These are phyloP conservation scores for Zygotorulaspora sp. DNA, from an alignment of 805 yeast genomes.

Conservation along the genomic window DNA sequence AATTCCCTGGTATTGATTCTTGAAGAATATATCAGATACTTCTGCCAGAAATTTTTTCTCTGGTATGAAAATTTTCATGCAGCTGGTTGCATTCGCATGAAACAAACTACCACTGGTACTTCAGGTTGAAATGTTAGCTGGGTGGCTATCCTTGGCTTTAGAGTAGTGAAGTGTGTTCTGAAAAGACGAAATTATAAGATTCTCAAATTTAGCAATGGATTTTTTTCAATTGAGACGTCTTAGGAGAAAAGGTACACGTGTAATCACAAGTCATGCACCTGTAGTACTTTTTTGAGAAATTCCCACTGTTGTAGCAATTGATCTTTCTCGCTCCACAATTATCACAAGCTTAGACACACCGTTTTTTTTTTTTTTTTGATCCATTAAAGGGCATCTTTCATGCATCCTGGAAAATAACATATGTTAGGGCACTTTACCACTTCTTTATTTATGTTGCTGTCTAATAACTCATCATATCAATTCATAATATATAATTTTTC, in stretches of 20 bases:
- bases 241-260: constrained; percentile 1
- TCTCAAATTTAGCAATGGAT: background rate
- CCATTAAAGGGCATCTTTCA: too few species aligned
- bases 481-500: too few species aligned
- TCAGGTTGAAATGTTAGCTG: background rate
- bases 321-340: constrained; percentile 1
- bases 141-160: background rate
- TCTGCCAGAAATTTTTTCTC: background rate
- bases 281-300: background rate
- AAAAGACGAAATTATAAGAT: background rate
- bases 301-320: background rate
- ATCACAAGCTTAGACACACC: constrained; percentile 2
- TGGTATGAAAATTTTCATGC: background rate
- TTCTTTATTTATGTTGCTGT: too few species aligned
- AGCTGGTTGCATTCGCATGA: background rate
- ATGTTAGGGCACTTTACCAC: too few species aligned
- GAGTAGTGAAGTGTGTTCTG: background rate
- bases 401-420: too few species aligned
- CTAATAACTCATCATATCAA: too few species aligned
- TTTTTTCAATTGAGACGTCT: constrained; percentile 2
- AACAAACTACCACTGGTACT: too few species aligned
- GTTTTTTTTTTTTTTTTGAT: constrained; percentile 1
- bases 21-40: constrained; percentile 1
- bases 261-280: background rate
- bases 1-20: constrained; percentile 1